Evolutionary conservation across 306 rosid species (phyloP).

Genomic region (Glycine latifolia): DNA sequence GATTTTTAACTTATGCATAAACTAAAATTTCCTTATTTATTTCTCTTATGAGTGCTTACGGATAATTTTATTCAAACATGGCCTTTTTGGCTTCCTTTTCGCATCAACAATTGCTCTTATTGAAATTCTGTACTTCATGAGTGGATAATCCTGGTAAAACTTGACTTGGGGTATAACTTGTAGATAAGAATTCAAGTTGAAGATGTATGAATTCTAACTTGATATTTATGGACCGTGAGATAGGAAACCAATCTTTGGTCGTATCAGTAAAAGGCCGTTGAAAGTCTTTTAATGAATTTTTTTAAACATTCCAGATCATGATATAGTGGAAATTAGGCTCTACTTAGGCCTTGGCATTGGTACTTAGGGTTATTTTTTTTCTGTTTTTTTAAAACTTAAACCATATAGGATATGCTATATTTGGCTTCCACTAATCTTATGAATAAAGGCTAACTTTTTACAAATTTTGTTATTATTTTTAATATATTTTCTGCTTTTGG

Average conservation of each 20-base stretch:
- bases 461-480: background rate
- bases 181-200: conserved; percentile 2
- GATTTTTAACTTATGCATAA: too few species aligned
- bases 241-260: background rate
- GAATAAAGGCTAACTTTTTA: conserved; percentile 20
- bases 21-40: too few species aligned
- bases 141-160: conserved; percentile 1
- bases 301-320: conserved; percentile 16
- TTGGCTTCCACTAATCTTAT: conserved; percentile 24
- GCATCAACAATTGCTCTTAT: background rate
- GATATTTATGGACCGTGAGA: conserved; percentile 7
- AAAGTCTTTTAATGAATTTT: conserved; percentile 23
- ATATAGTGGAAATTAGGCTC: conserved; percentile 20
- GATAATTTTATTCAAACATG: too few species aligned
- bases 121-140: background rate
- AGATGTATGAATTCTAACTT: conserved; percentile 7
- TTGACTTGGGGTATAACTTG: conserved; percentile 28
- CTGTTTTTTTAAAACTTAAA: conserved; percentile 11
- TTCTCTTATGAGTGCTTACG: too few species aligned
- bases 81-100: too few species aligned
- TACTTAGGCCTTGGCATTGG: conserved; percentile 15
- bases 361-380: background rate
- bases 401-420: background rate
- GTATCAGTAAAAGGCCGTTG: conserved; percentile 13
- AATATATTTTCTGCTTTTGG: background rate